A percentile compares a stretch with the other conserved stretches of the same genome.
Conservation (phyloP, 345 rosid genomes). For the Arabis alpina region DNA sequence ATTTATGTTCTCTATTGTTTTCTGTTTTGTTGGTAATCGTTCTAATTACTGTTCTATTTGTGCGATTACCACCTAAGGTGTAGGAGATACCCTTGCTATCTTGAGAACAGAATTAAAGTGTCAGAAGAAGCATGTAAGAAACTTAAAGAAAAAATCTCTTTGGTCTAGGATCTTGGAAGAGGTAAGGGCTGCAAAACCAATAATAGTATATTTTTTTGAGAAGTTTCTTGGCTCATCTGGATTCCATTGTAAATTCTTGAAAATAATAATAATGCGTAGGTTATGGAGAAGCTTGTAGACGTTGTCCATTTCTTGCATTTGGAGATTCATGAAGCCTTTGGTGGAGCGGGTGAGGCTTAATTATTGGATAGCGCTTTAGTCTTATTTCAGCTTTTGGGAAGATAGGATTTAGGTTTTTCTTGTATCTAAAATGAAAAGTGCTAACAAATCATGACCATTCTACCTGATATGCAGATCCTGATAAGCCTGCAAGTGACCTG, state of each 20-base stretch:
- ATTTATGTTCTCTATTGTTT: neutral
- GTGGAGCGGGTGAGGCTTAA: constrained; percentile 67
- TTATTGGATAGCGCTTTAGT: constrained; percentile 12
- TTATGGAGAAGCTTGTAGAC: constrained; percentile 96
- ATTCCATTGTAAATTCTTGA: constrained; percentile 28
- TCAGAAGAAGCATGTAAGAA: constrained; percentile 88
- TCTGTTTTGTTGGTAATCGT: constrained; percentile 7
- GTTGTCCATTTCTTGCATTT: constrained; percentile 90
- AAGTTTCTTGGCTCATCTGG: constrained; percentile 11
- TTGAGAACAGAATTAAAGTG: constrained; percentile 90
- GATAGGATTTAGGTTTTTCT: constrained; percentile 21
- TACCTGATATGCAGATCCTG: constrained; percentile 63
- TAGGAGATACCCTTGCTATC: constrained; percentile 86
- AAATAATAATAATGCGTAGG: constrained; percentile 49
- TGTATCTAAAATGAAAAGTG: constrained; percentile 18
- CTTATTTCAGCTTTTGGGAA: neutral
- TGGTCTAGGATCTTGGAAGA: constrained; percentile 98
- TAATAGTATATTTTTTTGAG: neutral
- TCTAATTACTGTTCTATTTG: constrained; percentile 1
- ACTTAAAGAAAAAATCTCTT: constrained; percentile 89
- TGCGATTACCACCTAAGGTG: constrained; percentile 31
- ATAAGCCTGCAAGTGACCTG: constrained; percentile 49
- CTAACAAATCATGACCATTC: neutral
- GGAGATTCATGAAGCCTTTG: constrained; percentile 93
- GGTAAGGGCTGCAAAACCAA: constrained; percentile 50